Base-by-base conservation (phyloP, 208 protist species). In the Herpetomonas samuelpessoai region DNA sequence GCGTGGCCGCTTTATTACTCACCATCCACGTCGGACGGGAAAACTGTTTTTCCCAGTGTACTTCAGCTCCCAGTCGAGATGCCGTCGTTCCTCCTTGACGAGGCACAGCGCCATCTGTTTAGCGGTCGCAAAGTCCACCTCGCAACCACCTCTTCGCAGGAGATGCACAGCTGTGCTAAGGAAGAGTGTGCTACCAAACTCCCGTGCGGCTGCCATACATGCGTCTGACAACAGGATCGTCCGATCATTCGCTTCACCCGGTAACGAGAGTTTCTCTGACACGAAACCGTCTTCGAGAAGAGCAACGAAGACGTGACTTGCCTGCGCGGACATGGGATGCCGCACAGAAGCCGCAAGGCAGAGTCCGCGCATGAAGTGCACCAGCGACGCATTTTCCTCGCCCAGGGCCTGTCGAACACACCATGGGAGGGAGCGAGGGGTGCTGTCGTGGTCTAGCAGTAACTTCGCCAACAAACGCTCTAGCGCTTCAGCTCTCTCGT, bases 351-450 rank as follows among this genome's bases (percentile, higher is more conserved):
- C 51, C 49, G 48, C 57, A 9, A 83, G 56, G n/a, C 63, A 62
- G 27, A 78, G 47, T 1, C 76, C 65, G 2, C 80, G 71, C 1
- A 83, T 39, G 49, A 83, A 76, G 14, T 68, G 57, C 9, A 74
- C 54, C 12, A 87, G 26, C 0, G 60, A 21, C 1, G 48, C 46
- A 30, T 53, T 62, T 18, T 28, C 12, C 18, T 41, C 35, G 9
- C 9, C 35, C 9, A 41, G 35, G 35, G 35, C 6, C 9, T 6
- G 14, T 14, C 9, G 9, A 14, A 41, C 35, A 41, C 35, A 41
- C 14, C 35, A 18, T 6, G 9, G 9, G 9, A 71, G 61, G 0
- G 76, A 76, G 0, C 29, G 41, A 6, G 48, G 39, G 9, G 62
- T 62, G 14, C n/a, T 19, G 22, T 82, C 79, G 57, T 76, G 68